These are phyloP conservation scores for Nigrograna mackinnonii DNA, from an alignment of 2,329 filamentous ascomycete genomes.

Conservation along the genomic window DNA sequence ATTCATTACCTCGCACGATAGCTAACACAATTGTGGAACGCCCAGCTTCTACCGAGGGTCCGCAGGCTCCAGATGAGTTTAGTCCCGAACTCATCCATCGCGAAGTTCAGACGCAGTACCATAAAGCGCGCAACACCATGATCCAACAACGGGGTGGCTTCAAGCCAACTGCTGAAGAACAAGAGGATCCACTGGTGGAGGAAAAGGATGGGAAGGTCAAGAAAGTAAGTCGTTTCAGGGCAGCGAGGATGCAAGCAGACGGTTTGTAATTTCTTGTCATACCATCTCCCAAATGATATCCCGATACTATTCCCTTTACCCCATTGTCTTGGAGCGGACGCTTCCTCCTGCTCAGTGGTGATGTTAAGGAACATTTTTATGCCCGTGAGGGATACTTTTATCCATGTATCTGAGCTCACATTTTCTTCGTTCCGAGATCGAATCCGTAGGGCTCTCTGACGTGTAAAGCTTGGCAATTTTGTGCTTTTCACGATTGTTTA, in stretches of 20 bases:
- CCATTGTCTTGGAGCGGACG: too few species aligned
- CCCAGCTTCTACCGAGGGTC: constrained; percentile 31
- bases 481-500: constrained; percentile 33
- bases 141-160: constrained; percentile 86
- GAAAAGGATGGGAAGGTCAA: constrained; percentile 64
- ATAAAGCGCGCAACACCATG: constrained; percentile 78
- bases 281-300: too few species aligned
- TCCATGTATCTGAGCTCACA: constrained; percentile 40
- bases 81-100: constrained; percentile 74
- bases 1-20: constrained; percentile 55
- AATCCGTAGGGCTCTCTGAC: constrained; percentile 34
- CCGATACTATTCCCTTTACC: too few species aligned
- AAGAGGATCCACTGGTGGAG: constrained; percentile 66
- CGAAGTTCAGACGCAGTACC: constrained; percentile 81
- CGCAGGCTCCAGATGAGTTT: constrained; percentile 52
- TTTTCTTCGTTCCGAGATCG: constrained; percentile 41
- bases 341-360: too few species aligned
- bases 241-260: constrained; percentile 59
- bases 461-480: constrained; percentile 27
- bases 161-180: constrained; percentile 67
- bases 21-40: constrained; percentile 63
- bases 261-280: constrained; percentile 24
- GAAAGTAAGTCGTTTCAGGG: constrained; percentile 74
- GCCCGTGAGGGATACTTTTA: constrained; percentile 40
- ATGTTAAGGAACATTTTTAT: constrained; percentile 42